These are phyloP conservation scores for Aeschynomene evenia DNA, from an alignment of 306 rosid genomes.

Conservation along the genomic window DNA sequence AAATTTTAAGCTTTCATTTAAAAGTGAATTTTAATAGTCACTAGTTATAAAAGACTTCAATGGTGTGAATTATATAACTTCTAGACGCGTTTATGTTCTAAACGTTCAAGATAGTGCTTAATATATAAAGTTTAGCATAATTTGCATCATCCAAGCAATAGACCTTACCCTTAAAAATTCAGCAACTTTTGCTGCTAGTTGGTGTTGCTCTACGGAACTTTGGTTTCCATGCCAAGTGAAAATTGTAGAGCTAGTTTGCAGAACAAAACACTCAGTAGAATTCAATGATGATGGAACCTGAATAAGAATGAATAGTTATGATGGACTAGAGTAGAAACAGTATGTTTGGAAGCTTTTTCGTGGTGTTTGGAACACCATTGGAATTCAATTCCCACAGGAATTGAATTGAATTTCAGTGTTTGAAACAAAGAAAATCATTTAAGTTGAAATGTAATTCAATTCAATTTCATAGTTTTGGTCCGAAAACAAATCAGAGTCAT, in stretches of 20 bases:
- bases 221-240: constrained; percentile 89
- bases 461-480: too few relatives aligned
- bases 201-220: constrained; percentile 80
- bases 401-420: too few relatives aligned
- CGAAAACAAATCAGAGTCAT: too few relatives aligned
- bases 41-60: neutral
- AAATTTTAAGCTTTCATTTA: neutral
- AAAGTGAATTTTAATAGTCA: neutral
- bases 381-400: too few relatives aligned
- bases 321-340: constrained; percentile 7
- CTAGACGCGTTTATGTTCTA: constrained; percentile 4
- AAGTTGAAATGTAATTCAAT: too few relatives aligned
- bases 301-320: constrained; percentile 31
- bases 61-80: neutral
- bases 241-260: constrained; percentile 81
- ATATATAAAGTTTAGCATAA: constrained; percentile 13
- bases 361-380: too few relatives aligned
- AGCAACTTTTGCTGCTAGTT: constrained; percentile 77
- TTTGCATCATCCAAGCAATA: constrained; percentile 2
- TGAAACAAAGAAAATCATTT: too few relatives aligned
- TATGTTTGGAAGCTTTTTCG: too few relatives aligned
- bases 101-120: constrained; percentile 11
- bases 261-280: constrained; percentile 74
- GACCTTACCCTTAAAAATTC: constrained; percentile 78
- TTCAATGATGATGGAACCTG: constrained; percentile 89